Conservation (phyloP, 257 asterid genomes). For the Mitragyna speciosa region DNA sequence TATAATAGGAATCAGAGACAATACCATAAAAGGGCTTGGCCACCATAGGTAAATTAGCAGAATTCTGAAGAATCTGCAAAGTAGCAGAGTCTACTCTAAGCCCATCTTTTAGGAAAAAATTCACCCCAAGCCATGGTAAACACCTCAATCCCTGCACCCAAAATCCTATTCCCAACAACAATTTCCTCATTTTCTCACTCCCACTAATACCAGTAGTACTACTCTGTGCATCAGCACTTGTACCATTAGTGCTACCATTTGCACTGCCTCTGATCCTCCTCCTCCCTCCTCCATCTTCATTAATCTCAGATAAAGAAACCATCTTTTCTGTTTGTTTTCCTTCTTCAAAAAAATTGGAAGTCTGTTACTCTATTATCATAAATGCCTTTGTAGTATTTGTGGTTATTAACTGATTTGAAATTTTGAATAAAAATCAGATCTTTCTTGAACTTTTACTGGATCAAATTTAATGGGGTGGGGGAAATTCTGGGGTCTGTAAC, state of each 20-base stretch:
- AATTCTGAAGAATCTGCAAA: constrained; percentile 86
- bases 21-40: constrained; percentile 88
- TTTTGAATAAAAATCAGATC: background rate
- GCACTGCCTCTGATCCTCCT: constrained; percentile 20
- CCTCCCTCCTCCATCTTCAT: constrained; percentile 24
- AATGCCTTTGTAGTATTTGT: background rate
- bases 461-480: background rate
- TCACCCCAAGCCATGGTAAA: constrained; percentile 95
- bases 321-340: background rate
- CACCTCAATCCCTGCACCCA: constrained; percentile 93
- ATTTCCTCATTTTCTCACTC: constrained; percentile 43
- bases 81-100: constrained; percentile 76
- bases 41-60: constrained; percentile 92
- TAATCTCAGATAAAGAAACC: constrained; percentile 20
- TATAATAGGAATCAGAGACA: constrained; percentile 78
- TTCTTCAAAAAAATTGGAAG: background rate
- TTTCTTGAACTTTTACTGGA: background rate
- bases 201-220: background rate
- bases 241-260: background rate
- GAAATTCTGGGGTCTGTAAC: background rate
- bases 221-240: background rate
- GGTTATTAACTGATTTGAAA: background rate
- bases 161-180: constrained; percentile 78
- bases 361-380: too few species aligned
- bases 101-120: constrained; percentile 86